Conservation (phyloP, 139 green algal species). For the Dunaliella primolecta region DNA sequence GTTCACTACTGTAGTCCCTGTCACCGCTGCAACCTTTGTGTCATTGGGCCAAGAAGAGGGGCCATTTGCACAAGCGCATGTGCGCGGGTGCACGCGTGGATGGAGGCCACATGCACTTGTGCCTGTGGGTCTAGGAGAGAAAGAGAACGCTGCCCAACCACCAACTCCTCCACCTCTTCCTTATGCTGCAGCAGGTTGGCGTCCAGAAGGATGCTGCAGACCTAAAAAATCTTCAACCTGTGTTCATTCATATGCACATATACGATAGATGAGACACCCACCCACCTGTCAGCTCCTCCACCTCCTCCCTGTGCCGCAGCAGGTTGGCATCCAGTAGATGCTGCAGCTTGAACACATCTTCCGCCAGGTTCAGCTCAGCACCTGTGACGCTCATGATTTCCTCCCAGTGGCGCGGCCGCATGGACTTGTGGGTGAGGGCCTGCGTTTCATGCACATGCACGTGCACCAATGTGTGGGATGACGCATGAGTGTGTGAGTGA, state of each 20-base stretch:
- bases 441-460: too few relatives aligned
- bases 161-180: conserved; percentile 89
- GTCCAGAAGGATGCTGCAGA: conserved; percentile 86
- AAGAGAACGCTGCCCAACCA: too few relatives aligned
- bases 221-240: conserved; percentile 86
- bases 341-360: conserved; percentile 88
- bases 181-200: conserved; percentile 63
- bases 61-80: too few relatives aligned
- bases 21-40: too few relatives aligned
- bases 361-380: conserved; percentile 74
- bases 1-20: too few relatives aligned
- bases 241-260: conserved; percentile 69
- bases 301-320: conserved; percentile 69
- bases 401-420: conserved; percentile 81
- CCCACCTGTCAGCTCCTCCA: conserved; percentile 78
- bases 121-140: too few relatives aligned
- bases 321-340: conserved; percentile 83
- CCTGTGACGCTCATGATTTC: conserved; percentile 77
- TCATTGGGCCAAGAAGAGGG: too few relatives aligned
- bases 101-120: too few relatives aligned
- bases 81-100: too few relatives aligned
- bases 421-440: conserved; percentile 65
- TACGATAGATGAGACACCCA: neutral
- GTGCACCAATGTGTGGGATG: too few relatives aligned
- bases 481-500: too few relatives aligned